These are phyloP conservation scores for Carallia pectinifolia DNA, from an alignment of 345 rosid genomes.

Conservation along the genomic window DNA sequence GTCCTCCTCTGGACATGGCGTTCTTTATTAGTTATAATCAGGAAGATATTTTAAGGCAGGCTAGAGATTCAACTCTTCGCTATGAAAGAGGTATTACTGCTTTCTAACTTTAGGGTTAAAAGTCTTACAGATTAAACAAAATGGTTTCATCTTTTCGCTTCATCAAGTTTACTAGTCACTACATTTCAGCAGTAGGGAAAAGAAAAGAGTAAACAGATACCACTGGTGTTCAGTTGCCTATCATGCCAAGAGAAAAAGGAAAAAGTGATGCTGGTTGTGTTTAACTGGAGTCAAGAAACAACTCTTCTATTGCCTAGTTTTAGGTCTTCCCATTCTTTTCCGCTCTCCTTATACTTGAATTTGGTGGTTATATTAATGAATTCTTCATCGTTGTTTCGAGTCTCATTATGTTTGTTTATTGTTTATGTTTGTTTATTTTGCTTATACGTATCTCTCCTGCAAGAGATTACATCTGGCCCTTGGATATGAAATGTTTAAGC, in stretches of 20 bases:
- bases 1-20: constrained; percentile 45
- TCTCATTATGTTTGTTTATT: neutral
- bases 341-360: no score
- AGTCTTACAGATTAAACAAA: neutral
- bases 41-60: constrained; percentile 57
- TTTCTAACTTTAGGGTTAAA: neutral
- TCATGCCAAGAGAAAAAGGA: no score
- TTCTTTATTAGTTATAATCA: constrained; percentile 51
- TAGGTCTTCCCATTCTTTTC: no score
- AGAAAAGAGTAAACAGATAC: no score
- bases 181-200: no score
- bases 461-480: neutral
- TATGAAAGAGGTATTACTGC: constrained; percentile 45
- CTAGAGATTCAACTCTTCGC: constrained; percentile 52
- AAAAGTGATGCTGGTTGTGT: no score
- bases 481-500: neutral
- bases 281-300: no score
- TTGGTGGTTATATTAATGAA: no score
- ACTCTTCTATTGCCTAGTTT: no score
- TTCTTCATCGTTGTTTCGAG: neutral
- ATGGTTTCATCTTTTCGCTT: no score
- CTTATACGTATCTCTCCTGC: neutral
- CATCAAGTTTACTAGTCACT: no score
- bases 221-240: no score
- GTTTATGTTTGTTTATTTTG: neutral